These are phyloP conservation scores for Hippophae rhamnoides DNA, from an alignment of 306 rosid species.

Conservation along the genomic window DNA sequence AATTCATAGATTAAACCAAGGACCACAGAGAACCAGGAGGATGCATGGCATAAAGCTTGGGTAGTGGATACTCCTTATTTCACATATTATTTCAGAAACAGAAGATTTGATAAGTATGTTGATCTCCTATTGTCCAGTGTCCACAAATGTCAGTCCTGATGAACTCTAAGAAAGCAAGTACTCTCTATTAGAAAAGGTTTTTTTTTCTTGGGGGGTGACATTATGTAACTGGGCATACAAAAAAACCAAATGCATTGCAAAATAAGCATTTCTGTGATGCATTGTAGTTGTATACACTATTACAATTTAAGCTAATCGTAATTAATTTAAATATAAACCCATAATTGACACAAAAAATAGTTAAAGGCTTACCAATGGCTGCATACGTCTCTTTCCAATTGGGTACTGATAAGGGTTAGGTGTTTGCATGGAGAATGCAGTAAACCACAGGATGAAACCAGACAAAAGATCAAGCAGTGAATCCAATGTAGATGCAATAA, in stretches of 20 bases:
- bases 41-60: no score
- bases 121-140: no score
- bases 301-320: background rate
- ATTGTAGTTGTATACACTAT: background rate
- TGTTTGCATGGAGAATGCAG: constrained; percentile 98
- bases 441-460: constrained; percentile 96
- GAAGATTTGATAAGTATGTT: no score
- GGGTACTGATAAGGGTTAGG: constrained; percentile 96
- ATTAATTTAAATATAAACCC: background rate
- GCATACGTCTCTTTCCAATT: constrained; percentile 95
- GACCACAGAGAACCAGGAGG: no score
- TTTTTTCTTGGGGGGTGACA: no score
- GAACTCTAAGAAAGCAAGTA: no score
- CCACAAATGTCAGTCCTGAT: no score
- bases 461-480: constrained; percentile 96
- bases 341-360: background rate
- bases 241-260: background rate
- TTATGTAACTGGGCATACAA: background rate
- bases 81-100: no score
- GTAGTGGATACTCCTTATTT: no score
- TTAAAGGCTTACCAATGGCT: constrained; percentile 68
- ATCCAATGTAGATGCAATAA: constrained; percentile 94
- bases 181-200: no score
- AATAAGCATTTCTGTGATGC: background rate
- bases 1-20: no score